Conservation (phyloP, 2,329 filamentous ascomycete species). For the Zasmidium citrigriseum region DNA sequence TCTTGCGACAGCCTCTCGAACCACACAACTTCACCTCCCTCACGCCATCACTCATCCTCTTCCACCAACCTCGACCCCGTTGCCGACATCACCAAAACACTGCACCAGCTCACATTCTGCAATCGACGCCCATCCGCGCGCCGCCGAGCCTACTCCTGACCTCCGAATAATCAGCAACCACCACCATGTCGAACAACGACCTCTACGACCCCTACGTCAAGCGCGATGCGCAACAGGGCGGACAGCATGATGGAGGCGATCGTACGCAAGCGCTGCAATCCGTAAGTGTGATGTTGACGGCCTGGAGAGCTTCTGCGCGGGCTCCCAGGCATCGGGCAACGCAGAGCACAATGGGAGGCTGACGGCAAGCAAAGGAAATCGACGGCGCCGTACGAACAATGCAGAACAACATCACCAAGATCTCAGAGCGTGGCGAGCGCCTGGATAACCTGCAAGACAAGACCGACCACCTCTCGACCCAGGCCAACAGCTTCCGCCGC, state of each 20-base stretch:
- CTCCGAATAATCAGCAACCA: constrained; percentile 9
- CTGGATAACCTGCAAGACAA: constrained; percentile 89
- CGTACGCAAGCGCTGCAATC: constrained; percentile 27
- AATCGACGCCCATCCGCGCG: not conserved
- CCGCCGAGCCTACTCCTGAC: constrained; percentile 2
- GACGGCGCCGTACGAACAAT: constrained; percentile 93
- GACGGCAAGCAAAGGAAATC: constrained; percentile 73
- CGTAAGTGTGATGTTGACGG: constrained; percentile 13
- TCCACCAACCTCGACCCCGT: constrained; percentile 2
- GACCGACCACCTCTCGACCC: constrained; percentile 88
- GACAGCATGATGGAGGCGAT: constrained; percentile 1
- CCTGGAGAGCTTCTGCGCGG: constrained; percentile 9
- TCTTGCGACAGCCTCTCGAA: not conserved
- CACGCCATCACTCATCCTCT: constrained; percentile 1
- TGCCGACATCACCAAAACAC: not conserved
- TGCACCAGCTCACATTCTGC: not conserved
- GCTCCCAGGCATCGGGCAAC: not conserved
- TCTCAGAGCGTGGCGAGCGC: constrained; percentile 86
- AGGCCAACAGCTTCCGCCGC: constrained; percentile 91
- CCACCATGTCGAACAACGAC: constrained; percentile 24
- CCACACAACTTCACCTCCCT: not conserved
- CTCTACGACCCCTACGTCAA: constrained; percentile 31
- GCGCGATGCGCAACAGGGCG: constrained; percentile 22
- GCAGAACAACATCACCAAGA: constrained; percentile 97
- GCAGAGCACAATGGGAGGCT: not conserved